Base-by-base conservation (phyloP, 192 early-diverging fungal species). In the Coemansia sp. region DNA sequence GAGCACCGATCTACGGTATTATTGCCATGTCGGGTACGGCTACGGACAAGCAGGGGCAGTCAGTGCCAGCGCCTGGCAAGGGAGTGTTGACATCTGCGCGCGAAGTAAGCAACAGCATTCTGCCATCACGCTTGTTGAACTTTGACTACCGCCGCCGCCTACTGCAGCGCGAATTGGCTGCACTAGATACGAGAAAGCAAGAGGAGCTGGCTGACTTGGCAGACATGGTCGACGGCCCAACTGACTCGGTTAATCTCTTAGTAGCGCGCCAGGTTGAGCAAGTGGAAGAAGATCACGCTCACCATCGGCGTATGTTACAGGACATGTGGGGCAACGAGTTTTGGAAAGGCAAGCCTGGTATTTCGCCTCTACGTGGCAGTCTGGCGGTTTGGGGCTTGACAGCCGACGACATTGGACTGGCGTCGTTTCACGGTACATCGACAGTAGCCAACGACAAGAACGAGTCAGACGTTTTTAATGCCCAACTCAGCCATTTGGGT, bases 371-470 rank as follows among this genome's bases (percentile, higher is more conserved):
- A 48, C 93, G 94, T 51, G 95, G 93, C 68, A 92, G 89, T 24
- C 84, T 97, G 37, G 92, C 93, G 11, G 87, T 87, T 8, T 97
- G 88, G 77, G 94, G 94, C 39, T 78, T 97, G 63, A 93, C 88
- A 31, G 85, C 93, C 39, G 93, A 97, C 75, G 95, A 97, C 77
- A 93, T 97, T 81, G 89, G 91, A 48, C 87, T 95, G 42, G 92
- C 91, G 13, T 95, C 94, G 6, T 95, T 97, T 92, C 95, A 97
- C 78, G 95, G 94, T 57, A 97, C 95, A 21, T 90, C 90, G 41
- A 97, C 95, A 61, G 89, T 92, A 77, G 95, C 95, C 51, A 97
- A 95, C 83, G 95, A 97, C 81, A 91, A 93, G 86, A 97, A 97
- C 85, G 95, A 97, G 77, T 95, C 95, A 6, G 88, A 90, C 6